Evolutionary conservation across 1,284 basidiomycete species (phyloP).

Genomic region (Malassezia pachydermatis): DNA sequence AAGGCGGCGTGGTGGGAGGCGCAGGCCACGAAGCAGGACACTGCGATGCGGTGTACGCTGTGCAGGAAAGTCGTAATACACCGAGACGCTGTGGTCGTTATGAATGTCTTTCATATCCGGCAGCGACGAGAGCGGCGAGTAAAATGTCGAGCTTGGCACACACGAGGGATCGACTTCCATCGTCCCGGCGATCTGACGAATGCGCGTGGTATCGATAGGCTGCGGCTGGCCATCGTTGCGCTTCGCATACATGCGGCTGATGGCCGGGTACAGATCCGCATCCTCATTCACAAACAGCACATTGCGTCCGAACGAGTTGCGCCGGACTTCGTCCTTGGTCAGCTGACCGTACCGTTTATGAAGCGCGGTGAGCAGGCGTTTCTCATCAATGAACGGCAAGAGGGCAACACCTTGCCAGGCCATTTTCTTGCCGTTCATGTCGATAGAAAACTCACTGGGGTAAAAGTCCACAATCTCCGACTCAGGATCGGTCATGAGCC

Average conservation of each 20-base stretch:
- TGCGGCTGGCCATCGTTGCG: conserved; percentile 54
- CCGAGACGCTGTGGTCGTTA: conserved; percentile 76
- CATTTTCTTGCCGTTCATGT: conserved; percentile 99
- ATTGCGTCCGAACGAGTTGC: conserved; percentile 78
- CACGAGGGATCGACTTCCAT: conserved; percentile 75
- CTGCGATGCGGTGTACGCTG: conserved; percentile 77
- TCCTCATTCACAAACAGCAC: conserved; percentile 75
- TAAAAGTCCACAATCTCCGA: conserved; percentile 97
- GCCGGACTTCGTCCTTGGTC: conserved; percentile 66
- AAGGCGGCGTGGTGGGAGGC: conserved; percentile 58
- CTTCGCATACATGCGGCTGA: conserved; percentile 77
- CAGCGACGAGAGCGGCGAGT: conserved; percentile 57
- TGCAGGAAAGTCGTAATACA: conserved; percentile 76
- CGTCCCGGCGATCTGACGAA: conserved; percentile 68
- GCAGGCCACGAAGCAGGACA: conserved; percentile 66
- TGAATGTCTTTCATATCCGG: conserved; percentile 59
- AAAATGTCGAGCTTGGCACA: conserved; percentile 81
- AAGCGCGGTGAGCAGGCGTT: conserved; percentile 64
- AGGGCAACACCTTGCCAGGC: conserved; percentile 96
- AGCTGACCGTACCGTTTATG: conserved; percentile 62
- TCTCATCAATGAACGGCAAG: conserved; percentile 87
- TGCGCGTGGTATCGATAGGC: conserved; percentile 60
- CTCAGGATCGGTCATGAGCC: conserved; percentile 72
- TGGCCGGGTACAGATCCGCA: conserved; percentile 71
- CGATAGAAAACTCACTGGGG: conserved; percentile 80